Percentiles rank a stretch among this genome's conserved stretches.
Conservation (phyloP, 371 early-diverging fungal genomes). For the Vairimorpha necatrix region DNA sequence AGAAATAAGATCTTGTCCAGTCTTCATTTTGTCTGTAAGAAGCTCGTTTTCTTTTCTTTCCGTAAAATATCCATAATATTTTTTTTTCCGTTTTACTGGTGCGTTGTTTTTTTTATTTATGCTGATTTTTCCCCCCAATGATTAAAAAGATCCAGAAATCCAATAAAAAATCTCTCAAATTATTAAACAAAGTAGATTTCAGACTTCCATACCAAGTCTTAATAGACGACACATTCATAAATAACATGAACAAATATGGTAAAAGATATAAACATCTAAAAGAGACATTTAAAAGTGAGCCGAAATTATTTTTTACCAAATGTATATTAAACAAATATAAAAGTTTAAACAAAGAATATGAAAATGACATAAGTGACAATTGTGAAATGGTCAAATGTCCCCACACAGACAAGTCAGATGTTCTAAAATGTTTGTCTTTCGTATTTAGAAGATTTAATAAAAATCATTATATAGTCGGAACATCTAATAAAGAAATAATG, state of each 20-base stretch:
- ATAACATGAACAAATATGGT: slow-evolving; percentile 4
- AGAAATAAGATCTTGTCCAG: no score
- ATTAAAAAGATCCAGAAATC: slow-evolving; percentile 22
- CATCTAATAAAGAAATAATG: slow-evolving; percentile 13
- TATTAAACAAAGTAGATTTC: slow-evolving; percentile 17
- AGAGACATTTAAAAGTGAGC: slow-evolving; percentile 28
- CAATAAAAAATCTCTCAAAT: slow-evolving; percentile 43
- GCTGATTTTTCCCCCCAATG: slow-evolving; percentile 40
- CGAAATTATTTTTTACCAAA: slow-evolving; percentile 47
- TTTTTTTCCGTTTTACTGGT: no score
- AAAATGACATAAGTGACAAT: slow-evolving; percentile 7
- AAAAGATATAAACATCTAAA: slow-evolving; percentile 15
- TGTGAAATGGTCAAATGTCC: slow-evolving; percentile 11
- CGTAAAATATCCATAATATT: no score
- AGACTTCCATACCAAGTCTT: slow-evolving; percentile 42
- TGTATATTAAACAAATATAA: slow-evolving; percentile 45
- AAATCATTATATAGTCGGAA: slow-evolving; percentile 44
- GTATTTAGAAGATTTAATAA: slow-evolving; percentile 34
- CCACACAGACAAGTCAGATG: slow-evolving; percentile 14
- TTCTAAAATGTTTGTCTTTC: slow-evolving; percentile 24
- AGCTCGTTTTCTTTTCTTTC: no score
- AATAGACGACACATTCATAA: slow-evolving; percentile 35
- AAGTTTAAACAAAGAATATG: background rate
- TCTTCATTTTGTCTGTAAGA: no score
- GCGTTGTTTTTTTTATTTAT: no score